Conservation (phyloP, 768 basidiomycete species). For the Russula lepida region DNA sequence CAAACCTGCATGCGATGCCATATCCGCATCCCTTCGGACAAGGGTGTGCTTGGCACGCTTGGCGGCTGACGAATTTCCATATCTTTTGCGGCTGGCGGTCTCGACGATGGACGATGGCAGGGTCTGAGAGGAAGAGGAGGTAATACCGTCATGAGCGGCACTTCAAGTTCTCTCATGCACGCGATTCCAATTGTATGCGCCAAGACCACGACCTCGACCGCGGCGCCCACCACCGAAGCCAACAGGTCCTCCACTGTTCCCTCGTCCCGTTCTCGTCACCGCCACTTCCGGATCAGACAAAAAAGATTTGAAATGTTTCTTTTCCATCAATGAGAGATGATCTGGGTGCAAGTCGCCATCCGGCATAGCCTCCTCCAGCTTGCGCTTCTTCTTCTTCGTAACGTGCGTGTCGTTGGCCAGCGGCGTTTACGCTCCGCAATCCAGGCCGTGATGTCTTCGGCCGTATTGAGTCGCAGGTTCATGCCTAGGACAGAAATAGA, state of each 20-base stretch:
- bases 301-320: constrained; percentile 32
- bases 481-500: constrained; percentile 73
- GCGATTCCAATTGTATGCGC: constrained; percentile 22
- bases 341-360: constrained; percentile 61
- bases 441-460: constrained; percentile 79
- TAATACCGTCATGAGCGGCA: neutral
- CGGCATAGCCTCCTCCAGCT: constrained; percentile 68
- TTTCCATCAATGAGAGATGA: constrained; percentile 34
- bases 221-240: constrained; percentile 20
- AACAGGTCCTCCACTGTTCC: constrained; percentile 10
- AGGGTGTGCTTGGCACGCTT: constrained; percentile 9
- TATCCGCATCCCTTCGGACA: neutral
- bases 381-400: constrained; percentile 76
- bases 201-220: too few species aligned
- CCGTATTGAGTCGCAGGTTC: constrained; percentile 63
- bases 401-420: constrained; percentile 69
- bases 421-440: constrained; percentile 79
- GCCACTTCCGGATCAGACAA: neutral
- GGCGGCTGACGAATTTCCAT: neutral
- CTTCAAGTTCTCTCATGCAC: neutral
- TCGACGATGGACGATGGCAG: neutral
- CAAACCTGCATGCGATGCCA: constrained; percentile 14
- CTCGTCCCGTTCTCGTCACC: constrained; percentile 12
- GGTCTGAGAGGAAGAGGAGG: neutral
- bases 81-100: neutral